Evolutionary conservation across 2,329 filamentous ascomycete genomes (phyloP).

Genomic region (Nannizzia gypsea): DNA sequence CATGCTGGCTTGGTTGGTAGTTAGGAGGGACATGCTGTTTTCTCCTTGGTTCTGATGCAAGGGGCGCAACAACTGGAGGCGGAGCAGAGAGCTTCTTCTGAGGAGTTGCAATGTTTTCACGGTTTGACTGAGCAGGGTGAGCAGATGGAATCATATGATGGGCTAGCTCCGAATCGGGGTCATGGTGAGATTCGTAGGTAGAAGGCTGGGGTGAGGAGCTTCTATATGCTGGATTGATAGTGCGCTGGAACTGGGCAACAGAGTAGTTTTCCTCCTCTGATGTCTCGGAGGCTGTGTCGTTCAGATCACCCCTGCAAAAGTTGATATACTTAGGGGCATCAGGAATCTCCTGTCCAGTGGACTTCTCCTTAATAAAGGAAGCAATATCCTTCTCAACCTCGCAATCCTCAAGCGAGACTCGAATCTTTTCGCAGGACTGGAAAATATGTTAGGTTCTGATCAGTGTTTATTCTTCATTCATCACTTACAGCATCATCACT

Average conservation of each 20-base stretch:
- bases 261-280: constrained; percentile 89
- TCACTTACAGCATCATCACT: constrained; percentile 69
- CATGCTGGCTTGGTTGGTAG: constrained; percentile 48
- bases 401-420: constrained; percentile 83
- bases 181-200: constrained; percentile 81
- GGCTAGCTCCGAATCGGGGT: constrained; percentile 63
- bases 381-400: constrained; percentile 94
- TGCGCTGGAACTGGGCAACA: constrained; percentile 87
- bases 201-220: constrained; percentile 95
- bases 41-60: constrained; percentile 17
- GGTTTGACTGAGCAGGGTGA: constrained; percentile 31
- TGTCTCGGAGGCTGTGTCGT: constrained; percentile 67
- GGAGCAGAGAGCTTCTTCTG: constrained; percentile 33
- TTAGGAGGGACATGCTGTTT: constrained; percentile 34
- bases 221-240: constrained; percentile 89
- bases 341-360: constrained; percentile 93
- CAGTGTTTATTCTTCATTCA: neutral
- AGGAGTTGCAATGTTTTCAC: constrained; percentile 42
- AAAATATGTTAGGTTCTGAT: constrained; percentile 7
- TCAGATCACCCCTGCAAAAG: constrained; percentile 78
- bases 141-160: constrained; percentile 54
- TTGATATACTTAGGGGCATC: constrained; percentile 98
- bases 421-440: constrained; percentile 84
- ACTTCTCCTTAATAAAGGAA: constrained; percentile 73
- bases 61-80: constrained; percentile 14